Conservation (phyloP, 1,284 basidiomycete genomes). For the Malassezia cuniculi region DNA sequence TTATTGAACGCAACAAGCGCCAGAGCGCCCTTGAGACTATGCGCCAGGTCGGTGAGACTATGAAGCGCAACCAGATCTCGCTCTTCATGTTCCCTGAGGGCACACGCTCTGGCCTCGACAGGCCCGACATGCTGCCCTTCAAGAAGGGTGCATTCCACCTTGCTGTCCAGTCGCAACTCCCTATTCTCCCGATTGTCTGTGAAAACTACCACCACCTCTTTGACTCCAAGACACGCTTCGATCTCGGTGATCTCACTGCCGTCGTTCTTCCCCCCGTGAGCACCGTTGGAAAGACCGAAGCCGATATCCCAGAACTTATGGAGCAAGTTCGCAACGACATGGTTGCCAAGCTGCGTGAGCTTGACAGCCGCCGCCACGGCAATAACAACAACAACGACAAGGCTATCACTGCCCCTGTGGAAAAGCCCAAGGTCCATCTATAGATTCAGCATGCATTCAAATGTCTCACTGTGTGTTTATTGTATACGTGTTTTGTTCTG, state of each 20-base stretch:
- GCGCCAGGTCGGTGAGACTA: conserved; percentile 62
- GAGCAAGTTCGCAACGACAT: conserved; percentile 50
- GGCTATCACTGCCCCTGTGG: conserved; percentile 3
- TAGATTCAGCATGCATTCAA: no score
- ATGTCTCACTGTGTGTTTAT: no score
- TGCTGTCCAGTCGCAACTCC: conserved; percentile 64
- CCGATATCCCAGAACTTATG: conserved; percentile 57
- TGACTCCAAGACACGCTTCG: conserved; percentile 66
- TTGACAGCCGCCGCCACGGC: conserved; percentile 24
- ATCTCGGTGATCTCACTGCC: conserved; percentile 55
- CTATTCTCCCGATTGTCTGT: conserved; percentile 74
- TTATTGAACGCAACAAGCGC: conserved; percentile 75
- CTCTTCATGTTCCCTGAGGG: conserved; percentile 45
- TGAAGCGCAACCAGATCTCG: conserved; percentile 63
- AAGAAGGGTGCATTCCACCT: conserved; percentile 99
- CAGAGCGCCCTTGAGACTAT: conserved; percentile 63
- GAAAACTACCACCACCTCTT: conserved; percentile 78
- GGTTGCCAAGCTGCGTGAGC: conserved; percentile 19
- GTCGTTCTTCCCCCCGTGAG: conserved; percentile 61
- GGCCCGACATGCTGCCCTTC: conserved; percentile 55
- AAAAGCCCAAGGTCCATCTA: no score
- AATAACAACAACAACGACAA: conserved; percentile 12
- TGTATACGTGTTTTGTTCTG: no score
- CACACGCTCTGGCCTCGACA: conserved; percentile 48
- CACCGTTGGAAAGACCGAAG: conserved; percentile 57